Base-by-base conservation (phyloP, 2,329 filamentous ascomycete species). In the Fusarium sp. region DNA sequence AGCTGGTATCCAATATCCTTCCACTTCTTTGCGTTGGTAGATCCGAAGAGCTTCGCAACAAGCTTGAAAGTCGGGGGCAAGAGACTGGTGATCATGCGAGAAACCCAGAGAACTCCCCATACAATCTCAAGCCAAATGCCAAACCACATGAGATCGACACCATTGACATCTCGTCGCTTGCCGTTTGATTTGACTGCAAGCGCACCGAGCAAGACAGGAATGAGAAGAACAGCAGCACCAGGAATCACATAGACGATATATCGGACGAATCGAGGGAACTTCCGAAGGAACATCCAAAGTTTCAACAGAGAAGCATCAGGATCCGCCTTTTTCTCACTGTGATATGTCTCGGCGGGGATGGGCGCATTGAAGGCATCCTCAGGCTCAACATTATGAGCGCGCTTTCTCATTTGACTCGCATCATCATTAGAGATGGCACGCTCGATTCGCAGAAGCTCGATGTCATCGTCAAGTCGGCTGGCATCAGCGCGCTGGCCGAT, bases 81-180 rank as follows among this genome's bases (percentile, higher is more conserved):
- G 35, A 86, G 76, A 26, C 84, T 83, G 6, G 84, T 86, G 41
- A 84, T 70, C 75, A 88, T 86, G 15, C 86, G 83, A 2, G 85
- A 91, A 21, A 91, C 91, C 95, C 95, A 98, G 1, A 98, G 84
- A 0, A 93, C 93, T 67, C 95, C 85, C 95, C 95, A 98, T 26
- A 98, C 86, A 41, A 97, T 93, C 79, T 97, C 93, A 20, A 98
- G 85, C 95, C 95, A 98, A 66, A 98, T 93, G 29, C 92, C 92
- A 76, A 98, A 98, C 95, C 95, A 98, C 63, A 93, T 83, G 43
- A 98, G 82, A 66, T 89, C 76, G 0, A 97, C 93, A 21, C 85
- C 86, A 9, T 86, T 86, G 15, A 87, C 88, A 3, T 91, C 77
- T 15, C 80, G 75, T 20, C 80, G 75, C n/a, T 76, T 75, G 7